A percentile compares a stretch with the other conserved stretches of the same genome.
These are phyloP conservation scores for Leucosporidium yakuticum DNA, from an alignment of 768 basidiomycete species.

Conservation along the genomic window DNA sequence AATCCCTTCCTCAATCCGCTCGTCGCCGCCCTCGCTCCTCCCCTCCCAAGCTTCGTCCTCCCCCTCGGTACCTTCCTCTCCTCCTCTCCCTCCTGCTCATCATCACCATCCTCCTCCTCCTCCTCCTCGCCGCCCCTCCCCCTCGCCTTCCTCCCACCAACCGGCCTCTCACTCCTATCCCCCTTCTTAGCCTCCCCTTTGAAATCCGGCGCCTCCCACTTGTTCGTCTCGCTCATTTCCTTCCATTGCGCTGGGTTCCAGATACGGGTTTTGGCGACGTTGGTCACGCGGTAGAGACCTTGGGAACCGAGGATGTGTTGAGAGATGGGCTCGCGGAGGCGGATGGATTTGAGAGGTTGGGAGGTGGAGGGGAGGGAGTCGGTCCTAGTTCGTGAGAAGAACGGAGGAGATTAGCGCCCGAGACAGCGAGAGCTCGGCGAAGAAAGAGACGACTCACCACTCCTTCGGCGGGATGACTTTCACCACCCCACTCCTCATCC, in stretches of 20 bases:
- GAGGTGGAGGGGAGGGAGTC: conserved; percentile 65
- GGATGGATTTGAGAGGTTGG: conserved; percentile 64
- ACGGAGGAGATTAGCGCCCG: background rate
- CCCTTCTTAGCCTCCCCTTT: conserved; percentile 17
- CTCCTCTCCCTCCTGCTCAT: background rate
- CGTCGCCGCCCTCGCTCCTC: background rate
- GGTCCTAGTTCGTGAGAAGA: conserved; percentile 52
- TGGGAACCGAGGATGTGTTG: conserved; percentile 75
- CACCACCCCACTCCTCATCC: conserved; percentile 80
- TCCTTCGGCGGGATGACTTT: conserved; percentile 93
- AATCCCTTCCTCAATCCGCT: conserved; percentile 3
- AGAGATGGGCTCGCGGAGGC: conserved; percentile 84
- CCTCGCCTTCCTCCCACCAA: conserved; percentile 11
- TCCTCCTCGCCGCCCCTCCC: conserved; percentile 13
- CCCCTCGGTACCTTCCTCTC: background rate
- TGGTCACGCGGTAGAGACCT: conserved; percentile 83
- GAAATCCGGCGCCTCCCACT: conserved; percentile 58
- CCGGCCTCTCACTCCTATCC: conserved; percentile 19
- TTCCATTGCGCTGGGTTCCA: conserved; percentile 86
- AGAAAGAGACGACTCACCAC: conserved; percentile 59
- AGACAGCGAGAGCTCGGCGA: background rate
- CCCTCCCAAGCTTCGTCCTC: conserved; percentile 5
- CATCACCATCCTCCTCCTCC: conserved; percentile 6
- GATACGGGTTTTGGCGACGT: conserved; percentile 74
- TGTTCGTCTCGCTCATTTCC: conserved; percentile 65